Percentiles rank a stretch among this genome's conserved stretches.
Evolutionary conservation across 2,329 filamentous ascomycete species (phyloP).

Genomic region (Talaromyces pinophilus): DNA sequence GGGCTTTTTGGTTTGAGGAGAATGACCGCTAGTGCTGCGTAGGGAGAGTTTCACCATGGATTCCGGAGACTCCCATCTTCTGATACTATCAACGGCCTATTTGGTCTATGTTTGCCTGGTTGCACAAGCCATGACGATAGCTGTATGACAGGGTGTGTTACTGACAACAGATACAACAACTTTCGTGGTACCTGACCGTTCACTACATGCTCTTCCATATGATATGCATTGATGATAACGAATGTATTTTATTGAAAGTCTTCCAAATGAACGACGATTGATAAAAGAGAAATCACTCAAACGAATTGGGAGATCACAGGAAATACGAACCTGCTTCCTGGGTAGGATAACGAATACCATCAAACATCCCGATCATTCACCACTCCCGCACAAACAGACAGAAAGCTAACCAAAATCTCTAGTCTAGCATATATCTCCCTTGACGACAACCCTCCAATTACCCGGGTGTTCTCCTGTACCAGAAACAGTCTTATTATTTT

Average conservation of each 20-base stretch:
- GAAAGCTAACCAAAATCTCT: slow-evolving; percentile 21
- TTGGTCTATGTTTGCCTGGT: not conserved
- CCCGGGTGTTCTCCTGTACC: not conserved
- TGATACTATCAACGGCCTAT: not conserved
- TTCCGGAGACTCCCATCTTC: not conserved
- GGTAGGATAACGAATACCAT: not conserved
- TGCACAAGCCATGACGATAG: not conserved
- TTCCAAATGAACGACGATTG: not conserved
- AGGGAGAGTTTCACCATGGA: not conserved
- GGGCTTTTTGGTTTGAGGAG: not conserved
- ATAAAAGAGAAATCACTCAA: not conserved
- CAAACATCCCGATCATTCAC: not conserved
- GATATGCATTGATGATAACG: not conserved
- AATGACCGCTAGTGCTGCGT: not conserved
- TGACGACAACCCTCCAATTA: not conserved
- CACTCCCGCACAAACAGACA: not conserved
- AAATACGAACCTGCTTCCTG: not conserved
- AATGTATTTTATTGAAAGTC: not conserved
- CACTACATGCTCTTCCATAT: not conserved
- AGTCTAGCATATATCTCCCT: not conserved
- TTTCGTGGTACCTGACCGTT: not conserved
- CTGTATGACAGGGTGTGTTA: not conserved
- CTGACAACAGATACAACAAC: not conserved
- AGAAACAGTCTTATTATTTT: not conserved
- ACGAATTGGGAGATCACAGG: not conserved